Base-by-base conservation (phyloP, 306 rosid species). In the Cucumis sativus region DNA sequence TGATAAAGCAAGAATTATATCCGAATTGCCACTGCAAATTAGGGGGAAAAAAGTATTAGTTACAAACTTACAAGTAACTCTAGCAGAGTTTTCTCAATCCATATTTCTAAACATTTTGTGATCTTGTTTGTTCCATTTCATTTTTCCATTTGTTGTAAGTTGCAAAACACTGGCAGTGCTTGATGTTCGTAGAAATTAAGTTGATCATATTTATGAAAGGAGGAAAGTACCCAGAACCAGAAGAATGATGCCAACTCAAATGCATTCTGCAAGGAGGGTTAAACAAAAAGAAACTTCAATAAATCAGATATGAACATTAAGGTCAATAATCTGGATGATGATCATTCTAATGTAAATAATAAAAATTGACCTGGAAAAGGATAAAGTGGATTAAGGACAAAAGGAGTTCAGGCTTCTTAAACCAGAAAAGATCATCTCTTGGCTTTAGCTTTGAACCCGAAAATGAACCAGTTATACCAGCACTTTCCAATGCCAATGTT, bases 341-440 rank as follows among this genome's bases (percentile, higher is more conserved):
- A 43, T 43, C 75, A 69, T 68, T 69, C 13, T 23, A 70, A 70
- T 8, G 40, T 23, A 23, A 45, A 39, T 37, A 56, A 74, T 37
- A 11, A 56, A 75, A 41, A 40, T 64, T 80, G 76, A 90, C 97
- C 97, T 95, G 98, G 90, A 95, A 95, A 65, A 95, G 88, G 91
- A 89, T 79, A 84, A 95, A 95, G 83, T 95, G 98, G 87, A 95
- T 95, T 84, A 95, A 86, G 83, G 93, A 88, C 47, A 95, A 74
- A 81, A 95, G 80, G 8, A 95, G 89, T 79, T 92, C 97, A 12
- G 98, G 98, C 82, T 87, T 95, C 63, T 95, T 92, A 84, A 95
- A 92, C 98, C 98, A 95, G 84, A 95, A 95, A 84, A 95, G 98
- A 79, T 90, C 98, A 78, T 95, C 93, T 28, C 98, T 89, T 21